These are phyloP conservation scores for Pleurotus platypus DNA, from an alignment of 768 basidiomycete genomes.

Conservation along the genomic window DNA sequence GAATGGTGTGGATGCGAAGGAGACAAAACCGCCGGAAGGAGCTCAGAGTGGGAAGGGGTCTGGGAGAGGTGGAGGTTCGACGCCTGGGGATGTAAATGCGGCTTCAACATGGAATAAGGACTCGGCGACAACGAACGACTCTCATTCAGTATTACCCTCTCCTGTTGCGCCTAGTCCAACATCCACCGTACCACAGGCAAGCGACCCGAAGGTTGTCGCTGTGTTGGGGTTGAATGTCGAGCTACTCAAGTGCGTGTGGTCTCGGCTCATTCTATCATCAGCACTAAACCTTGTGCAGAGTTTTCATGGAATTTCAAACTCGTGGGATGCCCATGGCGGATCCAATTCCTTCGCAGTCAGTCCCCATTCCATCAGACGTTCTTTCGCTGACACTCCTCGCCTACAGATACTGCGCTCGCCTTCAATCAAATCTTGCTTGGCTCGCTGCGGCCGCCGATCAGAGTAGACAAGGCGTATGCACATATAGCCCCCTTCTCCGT, in stretches of 20 bases:
- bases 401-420: slow-evolving; percentile 51
- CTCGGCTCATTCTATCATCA: slow-evolving; percentile 2
- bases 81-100: neutral
- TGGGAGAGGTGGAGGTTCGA: neutral
- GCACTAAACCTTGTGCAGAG: slow-evolving; percentile 31
- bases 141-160: slow-evolving; percentile 15
- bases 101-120: slow-evolving; percentile 5
- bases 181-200: slow-evolving; percentile 23
- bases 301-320: slow-evolving; percentile 57
- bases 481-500: neutral
- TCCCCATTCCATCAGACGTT: slow-evolving; percentile 17
- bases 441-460: slow-evolving; percentile 66
- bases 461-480: slow-evolving; percentile 42
- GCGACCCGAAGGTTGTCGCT: slow-evolving; percentile 51
- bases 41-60: slow-evolving; percentile 12
- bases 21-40: slow-evolving; percentile 5
- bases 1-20: neutral
- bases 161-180: slow-evolving; percentile 18
- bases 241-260: slow-evolving; percentile 53
- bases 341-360: slow-evolving; percentile 55
- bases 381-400: slow-evolving; percentile 2
- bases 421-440: slow-evolving; percentile 73
- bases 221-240: slow-evolving; percentile 70
- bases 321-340: slow-evolving; percentile 47
- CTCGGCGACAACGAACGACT: slow-evolving; percentile 15